Conservation (phyloP, 176 grass and related monocot genomes). For the bread wheat (Triticum aestivum) region DNA sequence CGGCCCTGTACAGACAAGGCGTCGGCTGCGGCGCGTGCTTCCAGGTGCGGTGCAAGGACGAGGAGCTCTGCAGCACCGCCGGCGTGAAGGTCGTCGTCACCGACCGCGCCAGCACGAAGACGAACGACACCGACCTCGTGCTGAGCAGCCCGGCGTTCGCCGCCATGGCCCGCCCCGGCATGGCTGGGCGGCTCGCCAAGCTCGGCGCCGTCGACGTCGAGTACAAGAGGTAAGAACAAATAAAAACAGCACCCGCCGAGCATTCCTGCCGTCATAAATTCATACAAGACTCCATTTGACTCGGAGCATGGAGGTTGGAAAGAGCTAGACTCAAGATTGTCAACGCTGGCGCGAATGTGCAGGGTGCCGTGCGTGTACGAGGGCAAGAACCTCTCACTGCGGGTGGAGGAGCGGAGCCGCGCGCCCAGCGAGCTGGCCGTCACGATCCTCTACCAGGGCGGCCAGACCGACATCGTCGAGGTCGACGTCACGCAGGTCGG, state of each 20-base stretch:
- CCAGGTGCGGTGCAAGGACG: slow-evolving; percentile 86
- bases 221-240: slow-evolving; percentile 64
- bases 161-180: slow-evolving; percentile 70
- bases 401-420: slow-evolving; percentile 59
- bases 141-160: slow-evolving; percentile 56
- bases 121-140: slow-evolving; percentile 61
- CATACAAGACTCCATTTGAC: background rate
- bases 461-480: slow-evolving; percentile 89
- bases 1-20: slow-evolving; percentile 53
- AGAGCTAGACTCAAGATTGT: slow-evolving; percentile 1
- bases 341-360: background rate
- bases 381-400: slow-evolving; percentile 64
- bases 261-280: background rate
- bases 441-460: slow-evolving; percentile 85
- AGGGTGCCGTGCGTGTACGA: slow-evolving; percentile 82
- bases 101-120: slow-evolving; percentile 62
- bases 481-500: slow-evolving; percentile 85
- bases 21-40: slow-evolving; percentile 85
- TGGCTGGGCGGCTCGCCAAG: slow-evolving; percentile 36
- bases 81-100: slow-evolving; percentile 70
- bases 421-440: slow-evolving; percentile 50
- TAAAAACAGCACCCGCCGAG: background rate
- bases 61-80: slow-evolving; percentile 37
- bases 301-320: background rate
- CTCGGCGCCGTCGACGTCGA: slow-evolving; percentile 58